Percentiles rank a stretch among this genome's conserved stretches.
phyloP scores from a whole-genome alignment of 106 monocot genomes.

The Acorus gramineus region DNA sequence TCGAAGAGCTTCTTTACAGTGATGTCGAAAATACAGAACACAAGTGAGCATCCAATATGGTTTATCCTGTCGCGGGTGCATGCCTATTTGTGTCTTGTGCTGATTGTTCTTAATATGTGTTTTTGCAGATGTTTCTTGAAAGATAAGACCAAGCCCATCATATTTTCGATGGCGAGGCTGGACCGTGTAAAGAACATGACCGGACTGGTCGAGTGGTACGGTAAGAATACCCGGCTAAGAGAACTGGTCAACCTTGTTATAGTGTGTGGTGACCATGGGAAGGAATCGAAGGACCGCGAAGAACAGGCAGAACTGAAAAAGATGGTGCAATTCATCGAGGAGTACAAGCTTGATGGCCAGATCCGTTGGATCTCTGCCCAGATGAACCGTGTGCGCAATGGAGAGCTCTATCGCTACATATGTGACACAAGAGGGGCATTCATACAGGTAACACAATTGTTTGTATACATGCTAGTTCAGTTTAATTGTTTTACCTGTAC shows the following conservation, averaged over 20 bases:
- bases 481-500: too few relatives aligned
- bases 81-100: background rate
- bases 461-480: too few relatives aligned
- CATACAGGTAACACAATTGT: constrained; percentile 31
- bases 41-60: constrained; percentile 13
- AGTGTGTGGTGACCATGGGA: constrained; percentile 53
- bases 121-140: constrained; percentile 30
- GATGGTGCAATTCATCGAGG: constrained; percentile 42
- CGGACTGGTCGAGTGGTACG: constrained; percentile 13
- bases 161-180: constrained; percentile 62
- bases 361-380: constrained; percentile 65
- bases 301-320: constrained; percentile 56
- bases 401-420: constrained; percentile 52
- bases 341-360: constrained; percentile 51
- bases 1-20: constrained; percentile 45
- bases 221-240: constrained; percentile 29
- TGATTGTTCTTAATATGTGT: background rate
- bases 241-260: constrained; percentile 53
- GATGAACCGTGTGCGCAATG: constrained; percentile 48
- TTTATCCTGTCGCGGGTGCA: background rate
- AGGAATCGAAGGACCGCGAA: constrained; percentile 44
- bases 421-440: constrained; percentile 44
- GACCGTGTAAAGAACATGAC: background rate
- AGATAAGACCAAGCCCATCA: constrained; percentile 52
- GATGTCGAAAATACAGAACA: constrained; percentile 27